Evolutionary conservation across 2,329 filamentous ascomycete species (phyloP).

Genomic region (Aspergillus hortae): DNA sequence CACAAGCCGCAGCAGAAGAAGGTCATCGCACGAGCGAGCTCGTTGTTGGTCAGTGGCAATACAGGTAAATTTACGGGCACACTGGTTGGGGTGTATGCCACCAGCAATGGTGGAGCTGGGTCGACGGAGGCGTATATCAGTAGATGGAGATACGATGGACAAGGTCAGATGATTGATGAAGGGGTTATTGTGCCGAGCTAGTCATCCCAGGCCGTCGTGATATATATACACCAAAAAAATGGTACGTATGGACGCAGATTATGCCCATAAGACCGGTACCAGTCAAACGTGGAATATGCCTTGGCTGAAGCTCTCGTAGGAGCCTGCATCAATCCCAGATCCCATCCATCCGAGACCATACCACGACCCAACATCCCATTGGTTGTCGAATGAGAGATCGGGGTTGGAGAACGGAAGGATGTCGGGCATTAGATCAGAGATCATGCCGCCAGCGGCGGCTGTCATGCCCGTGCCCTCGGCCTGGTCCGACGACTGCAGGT

Average conservation of each 20-base stretch:
- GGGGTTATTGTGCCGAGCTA: background rate
- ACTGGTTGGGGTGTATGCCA: conserved; percentile 4
- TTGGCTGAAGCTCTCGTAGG: conserved; percentile 1
- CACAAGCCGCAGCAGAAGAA: background rate
- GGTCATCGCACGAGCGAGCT: background rate
- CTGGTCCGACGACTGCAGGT: background rate
- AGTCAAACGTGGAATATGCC: background rate
- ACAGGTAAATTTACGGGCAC: conserved; percentile 6
- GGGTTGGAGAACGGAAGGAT: conserved; percentile 13
- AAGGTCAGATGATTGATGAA: background rate
- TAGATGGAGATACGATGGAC: conserved; percentile 5
- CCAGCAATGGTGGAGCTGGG: background rate
- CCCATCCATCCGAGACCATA: conserved; percentile 11
- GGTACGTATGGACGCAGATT: background rate
- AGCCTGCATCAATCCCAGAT: conserved; percentile 1
- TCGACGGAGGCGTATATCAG: conserved; percentile 5
- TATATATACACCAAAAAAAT: background rate
- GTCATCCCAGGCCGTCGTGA: background rate
- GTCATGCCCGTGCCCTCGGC: background rate
- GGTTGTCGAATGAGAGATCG: conserved; percentile 12
- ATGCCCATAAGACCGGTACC: background rate
- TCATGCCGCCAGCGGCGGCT: background rate
- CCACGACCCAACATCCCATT: conserved; percentile 11
- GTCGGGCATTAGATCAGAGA: conserved; percentile 9
- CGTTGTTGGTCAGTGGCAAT: conserved; percentile 3